phyloP scores from a whole-genome alignment of 768 basidiomycete genomes.

The Naganishia vaughanmartiniae region DNA sequence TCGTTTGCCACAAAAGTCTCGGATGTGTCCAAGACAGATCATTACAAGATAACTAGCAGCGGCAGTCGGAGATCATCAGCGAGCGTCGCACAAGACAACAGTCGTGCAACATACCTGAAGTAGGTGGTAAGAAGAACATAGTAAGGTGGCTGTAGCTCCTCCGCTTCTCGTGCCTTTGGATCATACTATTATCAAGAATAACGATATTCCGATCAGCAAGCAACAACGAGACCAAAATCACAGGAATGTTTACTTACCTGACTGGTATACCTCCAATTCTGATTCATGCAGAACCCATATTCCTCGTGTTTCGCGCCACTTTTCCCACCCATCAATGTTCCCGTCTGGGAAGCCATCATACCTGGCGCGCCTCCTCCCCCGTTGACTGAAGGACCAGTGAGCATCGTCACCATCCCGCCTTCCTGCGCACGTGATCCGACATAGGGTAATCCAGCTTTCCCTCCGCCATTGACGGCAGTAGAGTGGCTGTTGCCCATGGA shows the following conservation, averaged over 20 bases:
- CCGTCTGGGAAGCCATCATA: constrained; percentile 35
- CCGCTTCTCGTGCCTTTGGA: constrained; percentile 47
- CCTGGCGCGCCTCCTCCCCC: not conserved
- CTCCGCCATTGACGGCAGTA: not conserved
- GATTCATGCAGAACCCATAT: constrained; percentile 85
- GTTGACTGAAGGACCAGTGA: not conserved
- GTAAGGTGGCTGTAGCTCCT: constrained; percentile 82
- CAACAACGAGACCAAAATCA: not conserved
- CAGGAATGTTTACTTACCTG: constrained; percentile 34
- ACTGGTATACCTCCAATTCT: constrained; percentile 60
- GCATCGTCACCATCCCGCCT: constrained; percentile 3
- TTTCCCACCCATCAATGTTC: constrained; percentile 29
- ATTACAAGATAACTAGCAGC: constrained; percentile 75
- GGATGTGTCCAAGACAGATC: constrained; percentile 83
- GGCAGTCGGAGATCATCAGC: not conserved
- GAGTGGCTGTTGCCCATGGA: constrained; percentile 2
- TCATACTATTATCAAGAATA: constrained; percentile 43
- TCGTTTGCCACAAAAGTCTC: constrained; percentile 91
- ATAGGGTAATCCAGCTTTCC: not conserved
- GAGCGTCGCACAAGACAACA: not conserved
- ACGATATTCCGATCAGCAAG: not conserved
- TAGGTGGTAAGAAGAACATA: constrained; percentile 90
- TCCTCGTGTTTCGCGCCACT: constrained; percentile 63
- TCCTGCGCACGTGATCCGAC: constrained; percentile 8
- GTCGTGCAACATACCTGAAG: constrained; percentile 53